Base-by-base conservation (phyloP, 1,139 yeast species). In the Blastobotrys illinoisensis region DNA sequence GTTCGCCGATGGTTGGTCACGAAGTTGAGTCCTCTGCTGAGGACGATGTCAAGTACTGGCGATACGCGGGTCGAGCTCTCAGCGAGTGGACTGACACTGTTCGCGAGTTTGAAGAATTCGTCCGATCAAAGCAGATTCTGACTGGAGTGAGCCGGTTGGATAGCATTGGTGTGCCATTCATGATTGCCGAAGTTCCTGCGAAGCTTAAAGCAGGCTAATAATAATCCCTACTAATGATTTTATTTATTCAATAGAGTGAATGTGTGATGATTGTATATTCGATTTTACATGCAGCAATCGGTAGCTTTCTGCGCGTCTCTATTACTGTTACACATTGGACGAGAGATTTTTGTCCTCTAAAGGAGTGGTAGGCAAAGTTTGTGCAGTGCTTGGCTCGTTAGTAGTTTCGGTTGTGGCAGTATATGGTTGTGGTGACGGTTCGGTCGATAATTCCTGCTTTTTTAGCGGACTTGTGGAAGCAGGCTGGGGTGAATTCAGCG, bases 11-110 rank as follows among this genome's bases (percentile, higher is more conserved):
- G 16, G 40, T n/a, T 32, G 40, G 16, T 5, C 40, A 32, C 16
- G 40, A 32, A 11, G 16, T 32, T 11, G 16, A 32, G 3, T 32
- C 40, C 3, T 32, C 16, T 32, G 47, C 28, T 7, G 46, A 51
- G 3, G 65, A 63, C 46, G 64, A 67, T 48, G 59, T 64, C 53
- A 58, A 65, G 53, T 59, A 60, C 53, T 73, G 74, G 73, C 67
- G 71, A 52, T 70, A 79, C 57, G 72, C 84, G 28, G 91, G 90
- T 7, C 77, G 81, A 56, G 75, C 87, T n/a, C 66, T 86, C 54
- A 81, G 81, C 58, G 93, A 86, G 64, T 83, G 89, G 85, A 78
- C 79, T 54, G 53, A 61, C 2, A 69, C 77, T 44, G 83, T 84
- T 26, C 74, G 75, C 2, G 88, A 84, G 63, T 85, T 82, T 66